These are phyloP conservation scores for Auricularia heimuer DNA, from an alignment of 768 basidiomycete genomes.

Conservation along the genomic window DNA sequence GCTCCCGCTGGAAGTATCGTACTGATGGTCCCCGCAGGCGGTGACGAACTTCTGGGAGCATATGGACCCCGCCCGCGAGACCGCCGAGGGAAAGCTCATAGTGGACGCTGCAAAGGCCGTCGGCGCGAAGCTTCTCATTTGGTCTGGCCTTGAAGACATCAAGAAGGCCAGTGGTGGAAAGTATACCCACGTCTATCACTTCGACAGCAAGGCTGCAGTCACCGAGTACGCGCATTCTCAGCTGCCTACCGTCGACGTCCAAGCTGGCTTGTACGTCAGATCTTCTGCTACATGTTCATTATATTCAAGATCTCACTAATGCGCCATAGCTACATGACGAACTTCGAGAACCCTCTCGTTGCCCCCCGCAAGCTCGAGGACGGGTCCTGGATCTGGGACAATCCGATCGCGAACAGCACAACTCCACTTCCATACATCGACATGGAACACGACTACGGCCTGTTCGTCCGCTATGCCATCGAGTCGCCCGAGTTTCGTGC, in stretches of 20 bases:
- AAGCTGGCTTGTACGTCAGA: constrained; percentile 7
- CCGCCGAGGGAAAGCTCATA: constrained; percentile 12
- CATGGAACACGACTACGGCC: neutral
- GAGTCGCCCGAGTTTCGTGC: neutral
- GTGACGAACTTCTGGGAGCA: constrained; percentile 2
- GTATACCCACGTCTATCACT: neutral
- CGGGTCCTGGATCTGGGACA: too few relatives aligned
- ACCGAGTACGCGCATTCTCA: neutral
- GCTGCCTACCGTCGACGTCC: constrained; percentile 15
- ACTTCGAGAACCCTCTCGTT: neutral
- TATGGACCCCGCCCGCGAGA: constrained; percentile 4
- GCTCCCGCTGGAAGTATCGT: neutral
- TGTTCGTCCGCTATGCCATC: constrained; percentile 1
- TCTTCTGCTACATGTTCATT: neutral
- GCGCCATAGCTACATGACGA: neutral
- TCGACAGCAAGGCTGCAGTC: neutral
- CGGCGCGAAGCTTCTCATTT: constrained; percentile 11
- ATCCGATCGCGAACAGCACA: too few relatives aligned
- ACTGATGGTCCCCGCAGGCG: neutral
- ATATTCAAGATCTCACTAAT: neutral
- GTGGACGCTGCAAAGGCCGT: constrained; percentile 12
- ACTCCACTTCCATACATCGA: too few relatives aligned
- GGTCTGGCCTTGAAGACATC: neutral
- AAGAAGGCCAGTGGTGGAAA: neutral
- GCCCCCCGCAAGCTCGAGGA: neutral